Evolutionary conservation across 2,329 filamentous ascomycete genomes (phyloP), one percentile per base, ranked within the genome.

Genomic region (Fusarium sp.): DNA sequence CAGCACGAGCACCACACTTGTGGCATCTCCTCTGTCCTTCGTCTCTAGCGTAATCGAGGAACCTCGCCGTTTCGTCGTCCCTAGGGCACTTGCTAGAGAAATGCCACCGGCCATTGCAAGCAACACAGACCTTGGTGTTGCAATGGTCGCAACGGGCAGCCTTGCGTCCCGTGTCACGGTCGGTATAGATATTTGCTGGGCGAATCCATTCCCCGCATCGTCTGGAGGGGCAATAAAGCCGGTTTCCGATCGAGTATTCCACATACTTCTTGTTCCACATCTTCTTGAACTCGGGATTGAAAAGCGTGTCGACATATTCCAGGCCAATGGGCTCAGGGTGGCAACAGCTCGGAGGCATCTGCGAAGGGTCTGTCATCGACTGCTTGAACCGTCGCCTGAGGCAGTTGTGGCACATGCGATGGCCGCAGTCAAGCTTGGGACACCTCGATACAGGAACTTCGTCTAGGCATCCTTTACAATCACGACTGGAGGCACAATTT

Each of bases 311-410:
- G 32, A 96, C 95, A 80, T 95, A 91, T 75, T 91, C 92, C 8
- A 95, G 84, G 0, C 93, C 91, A 67, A 97, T 97, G 75, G 90
- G 89, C 14, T 94, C 90, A 23, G 88, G 79, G 4, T 90, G 92
- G 82, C 95, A 98, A 83, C 95, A 98, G 80, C 88, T 90, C 0
- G 95, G 95, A 20, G 95, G 94, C 94, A 97, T 97, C 75, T 94
- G 92, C 70, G 91, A 89, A 1, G 93, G 91, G 80, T 97, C 94
- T 48, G 88, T 92, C 71, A 95, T 87, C 13, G 94, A 97, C 70
- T 94, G 87, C 64, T 88, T 90, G 83, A 97, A 97, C 67, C 91
- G 88, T 59, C 91, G 90, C 81, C 91, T 92, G 45, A 98, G 85
- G 81, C 95, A 97, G 9, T 87, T 81, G 73, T 93, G 88, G 82